Evolutionary conservation across 805 yeast genomes (phyloP).

Genomic region (Debaryomyces maramus): DNA sequence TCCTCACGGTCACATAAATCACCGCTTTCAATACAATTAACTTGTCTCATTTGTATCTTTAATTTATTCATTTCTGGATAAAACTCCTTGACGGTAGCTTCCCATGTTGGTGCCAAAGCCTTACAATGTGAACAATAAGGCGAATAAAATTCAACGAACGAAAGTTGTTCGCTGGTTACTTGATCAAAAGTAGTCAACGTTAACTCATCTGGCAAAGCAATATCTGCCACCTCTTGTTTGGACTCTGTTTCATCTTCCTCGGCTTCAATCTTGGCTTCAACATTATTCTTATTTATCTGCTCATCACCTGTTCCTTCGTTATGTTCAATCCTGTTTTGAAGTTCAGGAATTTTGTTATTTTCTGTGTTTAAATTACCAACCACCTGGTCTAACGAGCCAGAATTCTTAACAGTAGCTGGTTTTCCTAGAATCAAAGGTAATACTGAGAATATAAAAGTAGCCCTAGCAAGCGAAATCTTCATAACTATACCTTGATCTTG

Average conservation of each 20-base stretch:
- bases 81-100: constrained; percentile 54
- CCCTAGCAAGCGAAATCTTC: not conserved
- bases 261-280: constrained; percentile 2
- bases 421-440: not conserved
- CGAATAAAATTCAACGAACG: constrained; percentile 84
- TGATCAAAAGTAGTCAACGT: constrained; percentile 51
- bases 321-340: not conserved
- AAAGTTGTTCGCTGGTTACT: constrained; percentile 51
- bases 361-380: not conserved
- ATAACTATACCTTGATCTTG: not conserved
- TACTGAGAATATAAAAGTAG: not conserved
- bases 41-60: constrained; percentile 64
- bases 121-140: constrained; percentile 89
- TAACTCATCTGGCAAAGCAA: constrained; percentile 50
- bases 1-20: constrained; percentile 76
- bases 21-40: constrained; percentile 83
- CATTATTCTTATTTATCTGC: constrained; percentile 1
- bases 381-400: not conserved
- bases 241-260: constrained; percentile 5
- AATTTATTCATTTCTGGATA: constrained; percentile 44
- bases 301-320: not conserved
- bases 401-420: constrained; percentile 1
- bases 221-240: constrained; percentile 10
- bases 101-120: constrained; percentile 81
- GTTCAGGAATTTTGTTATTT: not conserved